Conservation (phyloP, 2,329 filamentous ascomycete genomes). For the Rhynchosporium secalis region DNA sequence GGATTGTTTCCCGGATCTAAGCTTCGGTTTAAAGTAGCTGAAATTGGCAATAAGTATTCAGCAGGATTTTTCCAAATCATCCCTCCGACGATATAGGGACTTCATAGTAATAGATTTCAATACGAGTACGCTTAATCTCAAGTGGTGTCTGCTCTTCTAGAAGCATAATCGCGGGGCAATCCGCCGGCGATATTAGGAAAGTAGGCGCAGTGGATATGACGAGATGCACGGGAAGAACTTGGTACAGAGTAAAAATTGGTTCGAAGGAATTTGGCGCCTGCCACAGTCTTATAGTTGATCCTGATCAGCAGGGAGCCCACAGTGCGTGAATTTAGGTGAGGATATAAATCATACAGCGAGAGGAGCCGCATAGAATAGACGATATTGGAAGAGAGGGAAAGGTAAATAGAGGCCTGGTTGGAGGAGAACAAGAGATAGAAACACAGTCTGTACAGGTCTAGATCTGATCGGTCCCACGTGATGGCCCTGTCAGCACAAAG, state of each 20-base stretch:
- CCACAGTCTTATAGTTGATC: neutral
- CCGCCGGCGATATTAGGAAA: neutral
- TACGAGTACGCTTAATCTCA: slow-evolving; percentile 5
- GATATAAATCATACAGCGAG: neutral
- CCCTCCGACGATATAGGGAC: neutral
- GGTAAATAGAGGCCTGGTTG: neutral
- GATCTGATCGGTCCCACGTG: too few relatives aligned
- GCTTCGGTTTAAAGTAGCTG: slow-evolving; percentile 7
- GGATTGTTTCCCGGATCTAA: neutral
- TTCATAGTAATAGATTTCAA: slow-evolving; percentile 6
- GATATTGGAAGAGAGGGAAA: neutral
- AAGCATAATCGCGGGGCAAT: neutral
- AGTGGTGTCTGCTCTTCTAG: neutral
- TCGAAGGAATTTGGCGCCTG: neutral
- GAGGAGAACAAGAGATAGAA: too few relatives aligned
- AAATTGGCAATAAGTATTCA: neutral
- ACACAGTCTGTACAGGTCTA: too few relatives aligned
- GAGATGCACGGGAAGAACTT: neutral
- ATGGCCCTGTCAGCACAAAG: too few relatives aligned
- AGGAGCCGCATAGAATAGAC: neutral
- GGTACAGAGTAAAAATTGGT: neutral
- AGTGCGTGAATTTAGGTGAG: neutral
- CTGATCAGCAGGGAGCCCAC: neutral
- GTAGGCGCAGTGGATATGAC: neutral
- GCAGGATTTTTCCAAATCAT: neutral